Evolutionary conservation across 2,329 filamentous ascomycete species (phyloP).

Genomic region (Fusarium nematophilum): DNA sequence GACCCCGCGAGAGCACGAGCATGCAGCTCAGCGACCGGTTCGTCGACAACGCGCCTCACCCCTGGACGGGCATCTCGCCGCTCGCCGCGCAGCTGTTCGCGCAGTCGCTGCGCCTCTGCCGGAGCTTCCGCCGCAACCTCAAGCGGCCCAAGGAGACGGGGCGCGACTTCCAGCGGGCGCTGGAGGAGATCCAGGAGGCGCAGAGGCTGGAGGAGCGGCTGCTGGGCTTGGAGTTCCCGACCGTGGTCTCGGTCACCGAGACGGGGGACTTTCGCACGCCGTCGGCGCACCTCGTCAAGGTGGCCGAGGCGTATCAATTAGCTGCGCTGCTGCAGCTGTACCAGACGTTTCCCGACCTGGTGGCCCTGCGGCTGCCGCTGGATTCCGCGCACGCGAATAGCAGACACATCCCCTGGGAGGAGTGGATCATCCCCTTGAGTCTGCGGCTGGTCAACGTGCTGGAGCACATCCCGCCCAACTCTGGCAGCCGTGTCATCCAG

Average conservation of each 20-base stretch:
- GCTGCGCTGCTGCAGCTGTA: conserved; percentile 54
- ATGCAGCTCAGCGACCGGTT: conserved; percentile 27
- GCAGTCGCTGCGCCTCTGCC: conserved; percentile 50
- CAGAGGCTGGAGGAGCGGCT: conserved; percentile 50
- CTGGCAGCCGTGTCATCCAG: conserved; percentile 52
- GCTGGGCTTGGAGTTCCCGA: conserved; percentile 45
- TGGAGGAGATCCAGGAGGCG: conserved; percentile 42
- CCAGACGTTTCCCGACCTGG: conserved; percentile 53
- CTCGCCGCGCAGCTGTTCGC: conserved; percentile 49
- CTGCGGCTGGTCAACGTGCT: conserved; percentile 48
- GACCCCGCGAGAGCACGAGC: conserved; percentile 7
- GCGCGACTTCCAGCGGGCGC: conserved; percentile 43
- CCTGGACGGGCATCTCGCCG: conserved; percentile 54
- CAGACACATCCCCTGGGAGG: conserved; percentile 47
- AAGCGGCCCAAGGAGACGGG: conserved; percentile 37
- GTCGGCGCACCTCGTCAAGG: conserved; percentile 47
- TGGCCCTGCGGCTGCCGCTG: conserved; percentile 46
- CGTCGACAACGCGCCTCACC: conserved; percentile 44
- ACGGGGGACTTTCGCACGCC: conserved; percentile 49
- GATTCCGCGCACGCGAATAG: conserved; percentile 32
- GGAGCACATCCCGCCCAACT: conserved; percentile 49
- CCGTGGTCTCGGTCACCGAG: conserved; percentile 26
- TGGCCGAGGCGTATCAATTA: conserved; percentile 55
- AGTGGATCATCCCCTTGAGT: conserved; percentile 51
- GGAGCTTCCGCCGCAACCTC: conserved; percentile 46